Percentiles rank a stretch among this genome's conserved stretches.
Conservation (phyloP, 805 yeast species). For the Cyberlindnera americana region DNA sequence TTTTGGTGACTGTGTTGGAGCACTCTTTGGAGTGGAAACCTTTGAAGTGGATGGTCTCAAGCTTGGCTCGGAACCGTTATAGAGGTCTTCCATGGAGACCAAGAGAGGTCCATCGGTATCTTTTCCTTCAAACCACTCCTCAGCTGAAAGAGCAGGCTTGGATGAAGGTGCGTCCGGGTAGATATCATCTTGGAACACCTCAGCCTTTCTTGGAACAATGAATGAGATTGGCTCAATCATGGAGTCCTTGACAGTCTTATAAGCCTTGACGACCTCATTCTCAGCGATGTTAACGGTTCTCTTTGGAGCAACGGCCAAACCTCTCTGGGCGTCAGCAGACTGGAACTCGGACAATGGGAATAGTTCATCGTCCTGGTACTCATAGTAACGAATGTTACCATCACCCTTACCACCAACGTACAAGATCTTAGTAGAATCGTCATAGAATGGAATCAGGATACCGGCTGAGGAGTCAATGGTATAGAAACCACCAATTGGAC, state of each 20-base stretch:
- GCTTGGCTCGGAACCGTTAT: conserved; percentile 65
- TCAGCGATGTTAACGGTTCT: conserved; percentile 72
- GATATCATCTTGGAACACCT: conserved; percentile 87
- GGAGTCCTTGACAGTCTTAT: conserved; percentile 83
- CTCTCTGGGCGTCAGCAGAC: conserved; percentile 93
- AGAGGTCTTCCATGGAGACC: conserved; percentile 69
- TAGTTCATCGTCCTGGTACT: conserved; percentile 79
- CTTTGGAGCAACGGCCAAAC: conserved; percentile 88
- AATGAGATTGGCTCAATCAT: conserved; percentile 89
- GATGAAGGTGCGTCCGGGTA: conserved; percentile 88
- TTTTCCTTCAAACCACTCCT: conserved; percentile 78
- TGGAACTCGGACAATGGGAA: conserved; percentile 84
- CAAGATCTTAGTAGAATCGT: conserved; percentile 71
- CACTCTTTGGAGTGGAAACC: conserved; percentile 22
- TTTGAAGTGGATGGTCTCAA: conserved; percentile 34
- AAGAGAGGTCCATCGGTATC: conserved; percentile 79
- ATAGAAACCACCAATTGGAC: conserved; percentile 87
- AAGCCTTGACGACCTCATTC: conserved; percentile 79
- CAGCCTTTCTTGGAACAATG: conserved; percentile 90
- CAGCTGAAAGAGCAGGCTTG: conserved; percentile 73
- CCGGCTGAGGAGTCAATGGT: conserved; percentile 90
- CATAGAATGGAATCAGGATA: conserved; percentile 87
- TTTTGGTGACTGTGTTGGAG: conserved; percentile 16
- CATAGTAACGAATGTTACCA: conserved; percentile 93
- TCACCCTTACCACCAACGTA: conserved; percentile 97